Evolutionary conservation across 139 green algal species (phyloP), one percentile per base, ranked within the genome.

Genomic region (Chlorella sp.): DNA sequence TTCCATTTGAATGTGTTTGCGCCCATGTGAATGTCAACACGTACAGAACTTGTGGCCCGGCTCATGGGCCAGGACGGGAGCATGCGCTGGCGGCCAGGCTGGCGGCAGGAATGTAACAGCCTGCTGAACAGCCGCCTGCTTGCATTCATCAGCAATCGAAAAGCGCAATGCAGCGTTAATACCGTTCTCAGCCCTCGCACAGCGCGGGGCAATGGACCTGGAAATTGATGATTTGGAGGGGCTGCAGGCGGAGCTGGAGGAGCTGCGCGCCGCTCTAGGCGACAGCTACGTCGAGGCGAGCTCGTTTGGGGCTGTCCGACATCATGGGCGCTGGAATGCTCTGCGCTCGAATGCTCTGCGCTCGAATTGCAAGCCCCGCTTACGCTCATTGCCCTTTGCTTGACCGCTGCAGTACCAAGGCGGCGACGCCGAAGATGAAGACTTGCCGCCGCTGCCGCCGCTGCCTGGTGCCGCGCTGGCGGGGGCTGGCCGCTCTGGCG

Each of bases 171-270:
- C 48, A 9, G 48, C 9, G 48, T 57, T 57, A 9, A 57, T 57
- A 57, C 48, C 48, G 48, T 9, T 57, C 5, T 57, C 48, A 57
- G 48, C 48, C 48, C 48, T 57, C 48, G 48, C 48, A 57, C 48
- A 57, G 48, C 48, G 48, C 48, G 48, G 48, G 48, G 48, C 32
- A 15, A 81, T 81, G 85, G 82, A 76, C 28, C 18, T 71, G 18
- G 60, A 78, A 61, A 48, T 89, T 5, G 85, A 89, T 22, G 85
- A 89, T 42, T 22, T 89, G 0, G 42, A 82, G n/a, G 85, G 85
- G 15, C 48, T 89, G 40, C 32, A 34, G 22, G 64, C 32, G 34
- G 85, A 89, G 42, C 71, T 89, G 14, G 85, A 69, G 24, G 71
- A 73, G n/a, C 48, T 89, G 48, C 48, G 71, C 9, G 71, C 36